Evolutionary conservation across 2,329 filamentous ascomycete species (phyloP), one percentile per base, ranked within the genome.

Genomic region (Aspergillus sojae): DNA sequence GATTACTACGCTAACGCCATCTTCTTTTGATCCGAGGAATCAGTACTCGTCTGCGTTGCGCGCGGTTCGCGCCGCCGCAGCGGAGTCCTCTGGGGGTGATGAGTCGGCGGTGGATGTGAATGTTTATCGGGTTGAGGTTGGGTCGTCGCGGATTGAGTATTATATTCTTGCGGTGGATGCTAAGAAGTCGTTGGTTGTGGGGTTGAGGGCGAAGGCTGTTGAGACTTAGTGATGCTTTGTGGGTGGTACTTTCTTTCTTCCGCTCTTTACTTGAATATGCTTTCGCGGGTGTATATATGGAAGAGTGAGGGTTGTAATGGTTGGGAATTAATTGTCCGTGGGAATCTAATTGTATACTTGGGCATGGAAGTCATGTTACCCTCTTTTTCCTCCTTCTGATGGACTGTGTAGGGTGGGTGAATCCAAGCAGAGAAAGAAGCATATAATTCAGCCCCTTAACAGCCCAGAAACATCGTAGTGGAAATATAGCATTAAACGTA

Each of bases 181-280:
- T 19, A 80, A 85, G 57, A 85, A 83, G 14, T 85, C 83, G 21
- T 85, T 83, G 78, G 72, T 97, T 64, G 88, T 97, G 9, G 94
- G 94, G 16, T 84, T 90, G 61, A 94, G 92, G 83, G 91, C 90
- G 12, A 80, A 92, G 79, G 87, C 90, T 30, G 84, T 96, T 66
- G 93, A 97, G 83, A 88, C 85, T 71, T 91, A 45, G 23, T 28
- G 23, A 12, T 26, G 21, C 23, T 5, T 34, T 34, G 32, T 34
- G 32, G 32, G 32, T 34, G 5, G 26, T 28, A 28, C 26, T 7
- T 28, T 28, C 5, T 28, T 28, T 28, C 5, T 28, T 28, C 32
- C 32, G 3, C 32, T 34, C 32, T 12, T 34, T 34, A 34, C 10
- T 34, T 34, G 10, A 3, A 34, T 12, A 9, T 34, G 11, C 11